Percentiles rank a stretch among this genome's conserved stretches.
These are phyloP conservation scores for Saccharomyces uvarum DNA, from an alignment of 1,139 yeast genomes.

Conservation along the genomic window DNA sequence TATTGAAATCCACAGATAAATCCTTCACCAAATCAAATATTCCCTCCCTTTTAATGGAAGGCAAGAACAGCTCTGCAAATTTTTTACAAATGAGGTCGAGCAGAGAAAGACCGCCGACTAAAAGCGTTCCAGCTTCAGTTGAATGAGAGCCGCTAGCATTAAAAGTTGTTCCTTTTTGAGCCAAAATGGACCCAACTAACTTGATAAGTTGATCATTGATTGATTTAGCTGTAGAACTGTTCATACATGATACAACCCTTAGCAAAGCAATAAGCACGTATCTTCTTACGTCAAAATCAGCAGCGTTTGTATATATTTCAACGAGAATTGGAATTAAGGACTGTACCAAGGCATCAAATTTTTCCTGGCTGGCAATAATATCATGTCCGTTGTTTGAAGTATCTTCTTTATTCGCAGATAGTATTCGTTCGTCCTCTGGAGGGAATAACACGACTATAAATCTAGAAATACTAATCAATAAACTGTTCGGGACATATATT, in stretches of 20 bases:
- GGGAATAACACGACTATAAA: conserved; percentile 57
- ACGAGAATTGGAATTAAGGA: conserved; percentile 54
- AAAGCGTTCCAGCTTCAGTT: conserved; percentile 36
- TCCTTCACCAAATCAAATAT: conserved; percentile 39
- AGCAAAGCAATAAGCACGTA: conserved; percentile 50
- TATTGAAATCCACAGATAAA: conserved; percentile 7
- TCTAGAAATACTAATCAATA: conserved; percentile 48
- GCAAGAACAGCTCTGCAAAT: conserved; percentile 19
- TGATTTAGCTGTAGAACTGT: conserved; percentile 15
- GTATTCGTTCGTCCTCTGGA: conserved; percentile 24
- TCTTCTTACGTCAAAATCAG: conserved; percentile 60
- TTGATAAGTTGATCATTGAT: conserved; percentile 35
- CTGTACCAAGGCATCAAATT: conserved; percentile 39
- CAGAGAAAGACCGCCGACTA: conserved; percentile 49
- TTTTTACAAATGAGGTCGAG: conserved; percentile 38
- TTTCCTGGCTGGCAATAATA: conserved; percentile 25
- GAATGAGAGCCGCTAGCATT: conserved; percentile 17
- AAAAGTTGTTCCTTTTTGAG: conserved; percentile 43
- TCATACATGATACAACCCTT: conserved; percentile 37
- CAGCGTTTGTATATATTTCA: conserved; percentile 67
- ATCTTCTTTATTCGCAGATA: conserved; percentile 17
- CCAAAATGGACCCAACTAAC: conserved; percentile 61
- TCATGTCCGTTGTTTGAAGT: conserved; percentile 7
- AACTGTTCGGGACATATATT: conserved; percentile 67
- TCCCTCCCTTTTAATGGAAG: conserved; percentile 65